A percentile compares a stretch with the other conserved stretches of the same genome.
phyloP scores from a whole-genome alignment of 2,329 filamentous ascomycete species.

The Sclerotinia minor region DNA sequence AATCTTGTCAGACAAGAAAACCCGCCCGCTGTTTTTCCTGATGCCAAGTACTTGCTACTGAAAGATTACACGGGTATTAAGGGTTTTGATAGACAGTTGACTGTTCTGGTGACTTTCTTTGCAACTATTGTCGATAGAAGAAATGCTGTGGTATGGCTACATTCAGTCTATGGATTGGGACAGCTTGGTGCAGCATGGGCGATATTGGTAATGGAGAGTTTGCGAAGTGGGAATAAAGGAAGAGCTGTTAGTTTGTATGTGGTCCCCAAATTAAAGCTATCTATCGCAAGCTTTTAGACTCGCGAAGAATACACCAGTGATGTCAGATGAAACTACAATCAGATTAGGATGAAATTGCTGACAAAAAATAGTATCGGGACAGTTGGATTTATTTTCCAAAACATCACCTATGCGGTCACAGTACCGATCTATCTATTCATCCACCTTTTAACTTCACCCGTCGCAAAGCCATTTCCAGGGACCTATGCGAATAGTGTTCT shows the following conservation, averaged over 20 bases:
- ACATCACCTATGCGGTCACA: conserved; percentile 47
- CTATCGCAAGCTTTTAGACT: not conserved
- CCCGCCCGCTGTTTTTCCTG: conserved; percentile 28
- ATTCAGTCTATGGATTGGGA: conserved; percentile 33
- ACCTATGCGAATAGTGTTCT: conserved; percentile 41
- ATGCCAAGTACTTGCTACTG: conserved; percentile 29
- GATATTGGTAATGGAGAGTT: conserved; percentile 47
- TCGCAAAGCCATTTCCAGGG: conserved; percentile 40
- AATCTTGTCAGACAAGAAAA: conserved; percentile 23
- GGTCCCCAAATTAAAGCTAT: not conserved
- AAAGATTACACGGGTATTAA: conserved; percentile 33
- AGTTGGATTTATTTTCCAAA: conserved; percentile 47
- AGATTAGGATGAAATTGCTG: conserved; percentile 2
- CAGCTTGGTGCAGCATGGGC: conserved; percentile 39
- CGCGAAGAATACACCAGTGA: no score
- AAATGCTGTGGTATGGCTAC: conserved; percentile 30
- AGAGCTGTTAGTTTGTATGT: conserved; percentile 47
- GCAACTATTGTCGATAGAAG: conserved; percentile 31
- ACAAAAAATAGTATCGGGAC: conserved; percentile 40
- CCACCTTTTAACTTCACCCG: conserved; percentile 48
- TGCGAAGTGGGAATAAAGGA: conserved; percentile 47
- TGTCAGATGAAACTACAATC: not conserved
- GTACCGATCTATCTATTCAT: conserved; percentile 47
- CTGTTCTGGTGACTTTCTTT: conserved; percentile 36
- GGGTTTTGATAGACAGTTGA: conserved; percentile 34